phyloP scores from a whole-genome alignment of 116 monocot species.

The Dioscorea cayenensis region DNA sequence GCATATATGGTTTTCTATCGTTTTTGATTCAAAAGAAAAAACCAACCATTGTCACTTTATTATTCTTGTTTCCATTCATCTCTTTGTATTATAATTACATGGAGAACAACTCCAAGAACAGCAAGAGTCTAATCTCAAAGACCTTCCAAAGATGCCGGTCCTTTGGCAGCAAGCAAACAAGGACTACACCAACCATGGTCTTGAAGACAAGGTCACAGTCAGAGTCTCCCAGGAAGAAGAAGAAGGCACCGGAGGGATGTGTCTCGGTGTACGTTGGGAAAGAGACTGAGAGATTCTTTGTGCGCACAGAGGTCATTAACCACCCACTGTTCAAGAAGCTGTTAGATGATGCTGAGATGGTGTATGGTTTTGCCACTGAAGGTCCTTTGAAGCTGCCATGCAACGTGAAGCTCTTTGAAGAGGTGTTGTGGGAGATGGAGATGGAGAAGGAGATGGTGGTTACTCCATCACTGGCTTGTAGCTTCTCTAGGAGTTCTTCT shows the following conservation, averaged over 20 bases:
- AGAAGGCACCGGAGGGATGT: constrained; percentile 32
- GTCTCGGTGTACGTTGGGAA: constrained; percentile 38
- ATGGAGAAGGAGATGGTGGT: constrained; percentile 7
- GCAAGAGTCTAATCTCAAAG: constrained; percentile 25
- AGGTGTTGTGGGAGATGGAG: constrained; percentile 50
- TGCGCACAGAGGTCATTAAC: constrained; percentile 35
- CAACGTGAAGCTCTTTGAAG: constrained; percentile 32
- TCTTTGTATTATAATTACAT: not conserved
- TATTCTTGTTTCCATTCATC: not conserved
- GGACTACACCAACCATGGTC: no score
- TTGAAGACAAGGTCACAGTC: not conserved
- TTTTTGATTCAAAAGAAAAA: not conserved
- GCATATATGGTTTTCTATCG: not conserved
- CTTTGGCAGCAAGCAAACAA: constrained; percentile 8
- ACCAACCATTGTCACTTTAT: not conserved
- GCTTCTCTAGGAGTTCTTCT: constrained; percentile 2
- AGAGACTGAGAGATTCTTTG: constrained; percentile 25
- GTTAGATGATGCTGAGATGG: constrained; percentile 53
- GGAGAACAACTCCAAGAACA: not conserved
- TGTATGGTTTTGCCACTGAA: constrained; percentile 35
- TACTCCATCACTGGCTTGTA: not conserved
- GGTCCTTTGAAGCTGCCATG: constrained; percentile 53
- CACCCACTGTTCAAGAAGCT: constrained; percentile 46
- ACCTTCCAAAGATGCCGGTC: constrained; percentile 35
- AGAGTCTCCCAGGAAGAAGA: constrained; percentile 11